These are phyloP conservation scores for Skeletonema costatum DNA, from an alignment of 108 stramenopile genomes.

Conservation along the genomic window DNA sequence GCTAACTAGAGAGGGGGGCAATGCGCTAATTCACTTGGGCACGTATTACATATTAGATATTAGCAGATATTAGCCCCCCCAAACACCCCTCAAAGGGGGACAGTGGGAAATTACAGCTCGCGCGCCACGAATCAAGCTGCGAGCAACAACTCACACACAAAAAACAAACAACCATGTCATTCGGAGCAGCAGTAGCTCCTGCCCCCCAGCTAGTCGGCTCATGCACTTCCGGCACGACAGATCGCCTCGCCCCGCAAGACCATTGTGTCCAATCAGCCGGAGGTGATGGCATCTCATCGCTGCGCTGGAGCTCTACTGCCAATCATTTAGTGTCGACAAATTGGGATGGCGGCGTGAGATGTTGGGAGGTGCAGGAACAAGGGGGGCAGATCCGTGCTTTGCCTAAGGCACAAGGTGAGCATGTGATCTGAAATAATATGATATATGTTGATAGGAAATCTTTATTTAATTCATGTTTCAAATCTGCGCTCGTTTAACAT, in stretches of 20 bases:
- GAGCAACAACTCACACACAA: too few relatives aligned
- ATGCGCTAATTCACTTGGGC: too few relatives aligned
- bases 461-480: not conserved
- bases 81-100: too few relatives aligned
- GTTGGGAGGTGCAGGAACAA: constrained; percentile 87
- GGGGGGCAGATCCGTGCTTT: constrained; percentile 66
- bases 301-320: constrained; percentile 75
- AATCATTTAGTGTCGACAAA: constrained; percentile 76
- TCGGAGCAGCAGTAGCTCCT: constrained; percentile 30
- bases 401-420: constrained; percentile 78
- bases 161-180: constrained; percentile 18
- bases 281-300: constrained; percentile 75
- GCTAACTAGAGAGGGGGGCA: too few relatives aligned
- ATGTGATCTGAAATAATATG: not conserved
- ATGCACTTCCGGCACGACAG: constrained; percentile 18
- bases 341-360: constrained; percentile 88
- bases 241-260: constrained; percentile 60
- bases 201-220: constrained; percentile 20
- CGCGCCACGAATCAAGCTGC: too few relatives aligned
- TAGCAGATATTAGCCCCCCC: too few relatives aligned
- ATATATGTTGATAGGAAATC: not conserved
- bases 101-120: too few relatives aligned
- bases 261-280: constrained; percentile 73
- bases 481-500: not conserved
- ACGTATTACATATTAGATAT: too few relatives aligned